phyloP scores from a whole-genome alignment of 495 filamentous ascomycete species.

The Tuber melanosporum region DNA sequence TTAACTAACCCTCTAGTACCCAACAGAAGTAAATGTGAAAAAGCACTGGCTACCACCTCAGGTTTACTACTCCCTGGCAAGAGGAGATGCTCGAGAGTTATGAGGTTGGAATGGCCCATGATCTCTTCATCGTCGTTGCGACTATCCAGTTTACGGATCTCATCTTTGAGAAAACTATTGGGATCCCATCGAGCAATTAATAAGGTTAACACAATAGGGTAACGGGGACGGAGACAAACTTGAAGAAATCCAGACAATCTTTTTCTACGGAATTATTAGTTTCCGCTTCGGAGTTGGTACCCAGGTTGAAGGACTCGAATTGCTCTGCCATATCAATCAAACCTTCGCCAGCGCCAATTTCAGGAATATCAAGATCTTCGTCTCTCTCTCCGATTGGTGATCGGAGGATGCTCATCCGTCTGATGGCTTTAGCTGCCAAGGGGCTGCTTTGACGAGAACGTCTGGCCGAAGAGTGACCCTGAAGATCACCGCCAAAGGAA shows the following conservation, averaged over 20 bases:
- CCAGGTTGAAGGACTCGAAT: conserved; percentile 12
- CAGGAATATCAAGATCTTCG: conserved; percentile 11
- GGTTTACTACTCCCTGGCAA: conserved; percentile 49
- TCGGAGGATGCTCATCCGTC: conserved; percentile 26
- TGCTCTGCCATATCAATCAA: conserved; percentile 2
- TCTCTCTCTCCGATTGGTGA: conserved; percentile 33
- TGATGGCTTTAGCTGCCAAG: neutral
- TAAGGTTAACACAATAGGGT: neutral
- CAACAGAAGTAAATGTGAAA: conserved; percentile 60
- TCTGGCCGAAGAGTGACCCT: neutral
- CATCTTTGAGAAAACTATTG: conserved; percentile 36
- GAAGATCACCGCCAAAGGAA: conserved; percentile 21
- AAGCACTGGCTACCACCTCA: conserved; percentile 58
- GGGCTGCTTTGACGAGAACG: neutral
- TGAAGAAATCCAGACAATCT: conserved; percentile 58
- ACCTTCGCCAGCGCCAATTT: conserved; percentile 14
- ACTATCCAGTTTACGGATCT: conserved; percentile 38
- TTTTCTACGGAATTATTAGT: conserved; percentile 50
- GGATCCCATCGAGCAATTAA: conserved; percentile 7
- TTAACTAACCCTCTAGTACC: conserved; percentile 54
- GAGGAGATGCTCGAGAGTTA: conserved; percentile 55
- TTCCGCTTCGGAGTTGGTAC: conserved; percentile 47
- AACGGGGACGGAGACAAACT: conserved; percentile 46
- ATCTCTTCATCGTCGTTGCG: conserved; percentile 24
- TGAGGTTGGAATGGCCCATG: conserved; percentile 33